Percentiles rank a stretch among this genome's conserved stretches.
Conservation (phyloP, 768 basidiomycete genomes). For the Termitomyces sp. region DNA sequence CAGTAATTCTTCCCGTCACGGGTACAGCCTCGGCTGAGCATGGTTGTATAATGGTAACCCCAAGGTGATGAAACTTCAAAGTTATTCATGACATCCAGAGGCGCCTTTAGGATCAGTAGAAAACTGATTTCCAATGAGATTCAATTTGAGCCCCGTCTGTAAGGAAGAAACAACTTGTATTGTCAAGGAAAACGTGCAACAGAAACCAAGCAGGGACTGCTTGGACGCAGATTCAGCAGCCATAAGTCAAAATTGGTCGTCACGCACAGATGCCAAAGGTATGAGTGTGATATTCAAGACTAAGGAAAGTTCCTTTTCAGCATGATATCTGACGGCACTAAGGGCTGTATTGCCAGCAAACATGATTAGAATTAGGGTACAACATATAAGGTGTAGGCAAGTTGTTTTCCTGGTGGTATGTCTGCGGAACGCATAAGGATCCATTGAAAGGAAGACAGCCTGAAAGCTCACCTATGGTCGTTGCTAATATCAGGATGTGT, state of each 20-base stretch:
- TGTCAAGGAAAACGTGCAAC: neutral
- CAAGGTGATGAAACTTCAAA: too few species aligned
- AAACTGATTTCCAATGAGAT: neutral
- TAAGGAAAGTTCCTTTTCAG: neutral
- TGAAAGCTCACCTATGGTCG: neutral
- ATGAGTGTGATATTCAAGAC: too few species aligned
- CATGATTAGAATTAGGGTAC: slow-evolving; percentile 14
- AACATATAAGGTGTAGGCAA: neutral
- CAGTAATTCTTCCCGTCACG: too few species aligned
- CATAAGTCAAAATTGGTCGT: neutral
- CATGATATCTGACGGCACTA: neutral
- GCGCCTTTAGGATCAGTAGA: too few species aligned
- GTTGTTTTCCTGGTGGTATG: neutral
- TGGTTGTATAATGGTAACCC: too few species aligned
- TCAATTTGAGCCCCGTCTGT: neutral
- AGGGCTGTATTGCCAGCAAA: too few species aligned
- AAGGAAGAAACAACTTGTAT: neutral
- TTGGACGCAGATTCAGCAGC: neutral
- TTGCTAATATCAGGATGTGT: neutral
- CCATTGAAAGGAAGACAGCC: neutral
- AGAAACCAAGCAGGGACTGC: neutral
- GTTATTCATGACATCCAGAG: too few species aligned
- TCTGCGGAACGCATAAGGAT: neutral
- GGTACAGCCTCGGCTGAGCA: too few species aligned
- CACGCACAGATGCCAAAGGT: neutral